Base-by-base conservation (phyloP, 2,329 filamentous ascomycete genomes). In the Thelonectria blattea region DNA sequence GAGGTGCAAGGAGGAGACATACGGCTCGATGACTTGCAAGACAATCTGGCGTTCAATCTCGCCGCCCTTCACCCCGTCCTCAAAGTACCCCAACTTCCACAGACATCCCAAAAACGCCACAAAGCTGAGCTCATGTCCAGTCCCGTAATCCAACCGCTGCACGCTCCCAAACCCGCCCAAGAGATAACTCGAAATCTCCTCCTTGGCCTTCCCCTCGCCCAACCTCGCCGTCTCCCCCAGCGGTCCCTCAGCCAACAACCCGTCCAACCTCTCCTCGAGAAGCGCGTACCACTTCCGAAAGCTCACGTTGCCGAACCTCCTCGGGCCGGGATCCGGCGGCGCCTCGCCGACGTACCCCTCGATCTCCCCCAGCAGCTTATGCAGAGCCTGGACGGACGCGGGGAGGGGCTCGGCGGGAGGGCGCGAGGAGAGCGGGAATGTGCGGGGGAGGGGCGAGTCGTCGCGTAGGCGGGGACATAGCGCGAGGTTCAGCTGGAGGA, bases 51-150 rank as follows among this genome's bases (percentile, higher is more conserved):
- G 85, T 76, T 97, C 93, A 75, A 89, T 69, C 72, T 87, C 78
- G 63, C 83, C 84, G 41, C 78, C 79, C 37, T 75, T 63, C 8
- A 73, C 68, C 2, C 81, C 84, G n/a, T 85, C 79, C 2, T 82
- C 78, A 72, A 99, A 98, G 15, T 85, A 89, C 46, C 90, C 88
- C 3, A 99, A 81, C 75, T 97, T 97, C 93, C 94, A 99, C 5
- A 99, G 80, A 61, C 91, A 89, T 5, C 88, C 93, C 6, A 99
- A 75, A 64, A 99, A 99, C 1, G 95, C 94, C 8, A 98, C 76
- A 71, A 99, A 99, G 76, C 91, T 97, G 52, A 99, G 80, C 73
- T 99, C 95, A 74, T 99, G 95, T 0, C 95, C 95, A 0, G 95
- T 98, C 2, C 95, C 95, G 72, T 97, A 99, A 77, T 99, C 95